Percentiles rank a stretch among this genome's conserved stretches.
Conservation (phyloP, 441 rosid species). For the Jatropha podagrica region DNA sequence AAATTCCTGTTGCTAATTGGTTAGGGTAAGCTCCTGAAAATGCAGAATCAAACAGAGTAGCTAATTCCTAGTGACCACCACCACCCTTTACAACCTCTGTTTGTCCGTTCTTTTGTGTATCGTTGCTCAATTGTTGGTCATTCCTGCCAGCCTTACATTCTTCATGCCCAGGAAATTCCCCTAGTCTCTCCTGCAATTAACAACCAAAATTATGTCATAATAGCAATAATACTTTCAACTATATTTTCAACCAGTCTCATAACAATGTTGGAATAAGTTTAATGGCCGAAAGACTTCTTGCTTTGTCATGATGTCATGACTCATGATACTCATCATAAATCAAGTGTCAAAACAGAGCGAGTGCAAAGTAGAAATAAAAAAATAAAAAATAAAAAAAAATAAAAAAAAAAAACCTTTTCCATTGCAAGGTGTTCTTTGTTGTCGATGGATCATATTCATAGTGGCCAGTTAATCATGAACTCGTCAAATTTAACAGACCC, state of each 20-base stretch:
- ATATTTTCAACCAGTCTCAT: neutral
- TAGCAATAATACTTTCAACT: neutral
- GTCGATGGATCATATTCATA: neutral
- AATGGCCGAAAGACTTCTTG: neutral
- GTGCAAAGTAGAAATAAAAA: neutral
- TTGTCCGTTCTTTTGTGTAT: slow-evolving; percentile 45
- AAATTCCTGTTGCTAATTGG: slow-evolving; percentile 49
- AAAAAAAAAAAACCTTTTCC: neutral
- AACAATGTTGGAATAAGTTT: neutral
- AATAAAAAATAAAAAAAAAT: too few relatives aligned
- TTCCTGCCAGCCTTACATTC: slow-evolving; percentile 52
- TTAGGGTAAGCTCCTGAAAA: slow-evolving; percentile 46
- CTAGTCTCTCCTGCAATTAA: slow-evolving; percentile 65
- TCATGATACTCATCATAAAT: neutral
- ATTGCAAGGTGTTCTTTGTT: neutral
- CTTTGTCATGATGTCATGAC: neutral
- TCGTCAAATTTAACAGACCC: slow-evolving; percentile 7
- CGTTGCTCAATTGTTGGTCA: slow-evolving; percentile 45
- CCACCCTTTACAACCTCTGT: slow-evolving; percentile 38
- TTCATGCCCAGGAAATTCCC: slow-evolving; percentile 49
- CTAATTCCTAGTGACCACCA: slow-evolving; percentile 40
- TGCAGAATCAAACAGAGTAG: slow-evolving; percentile 26
- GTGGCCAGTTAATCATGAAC: neutral
- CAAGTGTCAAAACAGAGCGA: neutral
- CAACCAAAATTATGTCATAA: slow-evolving; percentile 13